Percentiles rank a stretch among this genome's conserved stretches.
Conservation (phyloP, 169 alveolate genomes). For the Cryptosporidium andersoni region DNA sequence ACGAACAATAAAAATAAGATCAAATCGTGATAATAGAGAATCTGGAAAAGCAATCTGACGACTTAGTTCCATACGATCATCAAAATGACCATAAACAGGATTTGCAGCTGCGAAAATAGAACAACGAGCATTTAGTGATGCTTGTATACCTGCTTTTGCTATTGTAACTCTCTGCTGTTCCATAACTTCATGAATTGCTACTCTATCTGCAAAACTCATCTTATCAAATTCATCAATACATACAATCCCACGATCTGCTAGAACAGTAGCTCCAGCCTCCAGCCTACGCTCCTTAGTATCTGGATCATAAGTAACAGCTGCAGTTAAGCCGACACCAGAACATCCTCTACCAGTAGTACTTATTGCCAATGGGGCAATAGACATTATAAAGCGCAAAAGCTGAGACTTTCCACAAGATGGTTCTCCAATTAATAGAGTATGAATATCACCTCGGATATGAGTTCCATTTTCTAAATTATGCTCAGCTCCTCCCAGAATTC, state of each 20-base stretch:
- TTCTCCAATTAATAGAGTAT: slow-evolving; percentile 96
- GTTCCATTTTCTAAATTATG: slow-evolving; percentile 88
- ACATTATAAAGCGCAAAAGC: slow-evolving; percentile 88
- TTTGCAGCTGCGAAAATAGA: slow-evolving; percentile 99
- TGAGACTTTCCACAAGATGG: slow-evolving; percentile 99
- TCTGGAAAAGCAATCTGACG: slow-evolving; percentile 96
- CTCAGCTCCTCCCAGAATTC: slow-evolving; percentile 94
- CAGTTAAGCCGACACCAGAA: slow-evolving; percentile 99
- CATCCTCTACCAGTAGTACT: slow-evolving; percentile 99
- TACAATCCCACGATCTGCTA: slow-evolving; percentile 97
- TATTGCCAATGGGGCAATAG: slow-evolving; percentile 92
- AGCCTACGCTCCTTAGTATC: slow-evolving; percentile 93
- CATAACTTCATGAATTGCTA: slow-evolving; percentile 99
- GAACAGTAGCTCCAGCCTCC: slow-evolving; percentile 99
- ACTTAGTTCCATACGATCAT: slow-evolving; percentile 87
- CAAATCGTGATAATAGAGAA: slow-evolving; percentile 96
- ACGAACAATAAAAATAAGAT: slow-evolving; percentile 89
- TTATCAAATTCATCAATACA: slow-evolving; percentile 99
- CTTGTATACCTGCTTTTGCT: slow-evolving; percentile 98
- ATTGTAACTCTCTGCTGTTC: slow-evolving; percentile 98
- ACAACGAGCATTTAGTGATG: slow-evolving; percentile 97
- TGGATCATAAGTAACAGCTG: slow-evolving; percentile 95
- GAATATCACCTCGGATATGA: slow-evolving; percentile 98
- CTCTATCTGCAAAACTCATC: slow-evolving; percentile 97
- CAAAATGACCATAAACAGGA: slow-evolving; percentile 97